These are phyloP conservation scores for Grosmannia clavigera DNA, from an alignment of 2,329 filamentous ascomycete genomes.

Conservation along the genomic window DNA sequence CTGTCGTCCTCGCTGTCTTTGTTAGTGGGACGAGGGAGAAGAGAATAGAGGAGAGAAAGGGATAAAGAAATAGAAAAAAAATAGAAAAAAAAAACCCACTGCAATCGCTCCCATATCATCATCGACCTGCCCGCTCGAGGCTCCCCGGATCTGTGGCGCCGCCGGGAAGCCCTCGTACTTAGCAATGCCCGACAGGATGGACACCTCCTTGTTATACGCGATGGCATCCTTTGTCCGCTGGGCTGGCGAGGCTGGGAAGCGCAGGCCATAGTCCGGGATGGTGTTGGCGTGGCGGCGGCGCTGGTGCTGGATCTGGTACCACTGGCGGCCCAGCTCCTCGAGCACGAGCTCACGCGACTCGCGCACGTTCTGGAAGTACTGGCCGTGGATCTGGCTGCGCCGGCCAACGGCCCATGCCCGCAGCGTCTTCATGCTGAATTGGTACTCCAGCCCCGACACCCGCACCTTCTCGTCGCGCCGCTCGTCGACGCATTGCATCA, in stretches of 20 bases:
- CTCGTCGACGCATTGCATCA: slow-evolving; percentile 77
- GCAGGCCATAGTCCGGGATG: slow-evolving; percentile 68
- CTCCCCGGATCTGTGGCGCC: slow-evolving; percentile 70
- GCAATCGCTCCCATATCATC: slow-evolving; percentile 83
- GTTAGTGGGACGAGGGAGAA: background rate
- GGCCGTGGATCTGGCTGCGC: slow-evolving; percentile 73
- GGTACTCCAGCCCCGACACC: slow-evolving; percentile 60
- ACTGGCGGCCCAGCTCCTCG: slow-evolving; percentile 72
- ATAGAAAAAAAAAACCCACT: slow-evolving; percentile 33
- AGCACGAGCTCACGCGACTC: slow-evolving; percentile 72
- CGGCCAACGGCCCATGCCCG: slow-evolving; percentile 67
- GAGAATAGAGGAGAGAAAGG: background rate
- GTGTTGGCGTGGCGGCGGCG: slow-evolving; percentile 57
- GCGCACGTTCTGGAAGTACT: slow-evolving; percentile 79
- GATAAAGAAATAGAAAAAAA: background rate
- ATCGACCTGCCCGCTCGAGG: slow-evolving; percentile 61
- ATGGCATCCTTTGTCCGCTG: slow-evolving; percentile 76
- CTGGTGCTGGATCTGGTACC: slow-evolving; percentile 87
- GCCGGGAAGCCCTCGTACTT: slow-evolving; percentile 96
- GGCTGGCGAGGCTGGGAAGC: slow-evolving; percentile 63
- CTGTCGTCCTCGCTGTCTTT: background rate
- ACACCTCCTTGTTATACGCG: slow-evolving; percentile 91
- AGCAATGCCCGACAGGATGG: slow-evolving; percentile 75
- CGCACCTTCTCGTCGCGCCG: slow-evolving; percentile 70
- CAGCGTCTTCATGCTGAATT: slow-evolving; percentile 62